These are phyloP conservation scores for Arctium minus DNA, from an alignment of 129 eudicot genomes.

Conservation along the genomic window DNA sequence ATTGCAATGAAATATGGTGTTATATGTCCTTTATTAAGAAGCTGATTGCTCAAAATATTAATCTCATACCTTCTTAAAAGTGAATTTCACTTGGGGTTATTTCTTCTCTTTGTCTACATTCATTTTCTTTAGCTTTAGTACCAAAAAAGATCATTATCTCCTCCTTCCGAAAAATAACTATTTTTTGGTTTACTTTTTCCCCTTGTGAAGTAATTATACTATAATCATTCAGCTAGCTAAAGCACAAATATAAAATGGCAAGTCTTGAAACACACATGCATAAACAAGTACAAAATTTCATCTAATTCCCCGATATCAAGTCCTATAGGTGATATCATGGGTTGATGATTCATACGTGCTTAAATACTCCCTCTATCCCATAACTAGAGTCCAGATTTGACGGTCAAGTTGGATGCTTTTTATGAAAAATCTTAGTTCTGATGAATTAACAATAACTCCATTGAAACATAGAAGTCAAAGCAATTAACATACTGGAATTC, in stretches of 20 bases:
- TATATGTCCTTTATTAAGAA: neutral
- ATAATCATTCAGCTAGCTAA: neutral
- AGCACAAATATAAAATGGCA: neutral
- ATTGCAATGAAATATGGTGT: neutral
- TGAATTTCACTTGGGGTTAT: neutral
- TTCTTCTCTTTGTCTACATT: neutral
- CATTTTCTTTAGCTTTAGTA: neutral
- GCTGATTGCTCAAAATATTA: neutral
- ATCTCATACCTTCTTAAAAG: neutral
- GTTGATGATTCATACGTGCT: neutral
- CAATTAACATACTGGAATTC: neutral
- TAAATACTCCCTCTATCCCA: neutral
- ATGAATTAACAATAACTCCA: too few species aligned
- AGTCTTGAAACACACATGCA: neutral
- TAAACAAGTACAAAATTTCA: neutral
- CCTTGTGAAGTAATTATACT: neutral
- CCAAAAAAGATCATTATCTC: neutral
- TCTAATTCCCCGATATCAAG: neutral
- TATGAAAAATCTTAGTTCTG: neutral
- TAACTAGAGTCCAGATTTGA: neutral
- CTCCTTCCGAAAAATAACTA: neutral
- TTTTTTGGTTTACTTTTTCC: neutral
- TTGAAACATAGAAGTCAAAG: neutral
- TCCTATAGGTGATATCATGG: neutral
- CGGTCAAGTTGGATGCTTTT: neutral